Evolutionary conservation across 257 asterid species (phyloP).

Genomic region (Henckelia pumila): DNA sequence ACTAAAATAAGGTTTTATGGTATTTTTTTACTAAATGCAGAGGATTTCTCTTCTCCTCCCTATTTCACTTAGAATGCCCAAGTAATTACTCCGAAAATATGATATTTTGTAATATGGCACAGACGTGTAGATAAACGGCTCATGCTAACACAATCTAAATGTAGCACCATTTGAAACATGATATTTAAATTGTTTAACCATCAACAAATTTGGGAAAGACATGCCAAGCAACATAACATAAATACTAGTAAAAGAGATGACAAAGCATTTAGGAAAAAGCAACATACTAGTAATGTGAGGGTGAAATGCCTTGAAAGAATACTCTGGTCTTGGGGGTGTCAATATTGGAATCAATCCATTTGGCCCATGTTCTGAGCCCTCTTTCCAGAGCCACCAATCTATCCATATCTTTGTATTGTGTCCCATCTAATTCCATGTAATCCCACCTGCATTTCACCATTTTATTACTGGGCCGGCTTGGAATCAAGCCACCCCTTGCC

Average conservation of each 20-base stretch:
- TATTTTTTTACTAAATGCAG: too few relatives aligned
- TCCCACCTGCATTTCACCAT: constrained; percentile 71
- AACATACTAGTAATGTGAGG: constrained; percentile 83
- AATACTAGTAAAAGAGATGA: background rate
- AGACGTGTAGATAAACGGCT: background rate
- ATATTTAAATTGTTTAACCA: too few relatives aligned
- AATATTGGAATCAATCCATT: constrained; percentile 73
- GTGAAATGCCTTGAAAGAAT: constrained; percentile 89
- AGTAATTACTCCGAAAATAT: background rate
- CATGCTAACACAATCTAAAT: background rate
- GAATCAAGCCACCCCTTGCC: too few relatives aligned
- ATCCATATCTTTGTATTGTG: constrained; percentile 70
- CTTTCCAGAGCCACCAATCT: constrained; percentile 60
- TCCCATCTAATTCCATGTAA: constrained; percentile 70
- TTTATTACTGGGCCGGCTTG: background rate
- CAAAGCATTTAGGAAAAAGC: background rate
- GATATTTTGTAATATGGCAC: too few relatives aligned
- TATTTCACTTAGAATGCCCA: too few relatives aligned
- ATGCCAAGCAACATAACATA: background rate
- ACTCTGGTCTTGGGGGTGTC: constrained; percentile 59
- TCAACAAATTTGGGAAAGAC: too few relatives aligned
- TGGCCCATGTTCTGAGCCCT: constrained; percentile 88
- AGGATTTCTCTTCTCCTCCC: too few relatives aligned
- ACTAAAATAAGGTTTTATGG: background rate
- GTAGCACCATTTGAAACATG: too few relatives aligned